Evolutionary conservation across 257 asterid species (phyloP).

Genomic region (Przewalskia tangutica): DNA sequence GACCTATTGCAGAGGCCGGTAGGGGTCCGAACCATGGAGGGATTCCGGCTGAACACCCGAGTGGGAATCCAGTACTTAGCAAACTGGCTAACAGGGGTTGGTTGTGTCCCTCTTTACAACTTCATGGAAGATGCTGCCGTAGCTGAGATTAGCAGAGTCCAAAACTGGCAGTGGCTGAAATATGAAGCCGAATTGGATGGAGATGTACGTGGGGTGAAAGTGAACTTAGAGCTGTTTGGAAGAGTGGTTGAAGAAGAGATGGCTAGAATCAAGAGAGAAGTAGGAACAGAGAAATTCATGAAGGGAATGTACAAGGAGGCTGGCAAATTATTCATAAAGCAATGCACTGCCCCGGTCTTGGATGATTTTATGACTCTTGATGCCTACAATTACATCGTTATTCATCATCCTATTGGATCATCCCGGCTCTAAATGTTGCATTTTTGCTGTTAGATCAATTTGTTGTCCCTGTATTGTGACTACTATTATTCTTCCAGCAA

Average conservation of each 20-base stretch:
- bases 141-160: slow-evolving; percentile 95
- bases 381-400: slow-evolving; percentile 65
- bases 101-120: slow-evolving; percentile 88
- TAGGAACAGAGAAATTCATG: slow-evolving; percentile 59
- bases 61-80: slow-evolving; percentile 91
- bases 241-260: slow-evolving; percentile 84
- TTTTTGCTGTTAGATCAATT: neutral
- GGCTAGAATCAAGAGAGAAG: slow-evolving; percentile 76
- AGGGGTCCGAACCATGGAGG: slow-evolving; percentile 77
- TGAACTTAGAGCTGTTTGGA: slow-evolving; percentile 59
- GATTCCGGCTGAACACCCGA: slow-evolving; percentile 78
- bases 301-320: slow-evolving; percentile 78
- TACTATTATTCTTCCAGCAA: neutral
- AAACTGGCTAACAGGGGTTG: slow-evolving; percentile 83
- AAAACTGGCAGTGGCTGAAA: slow-evolving; percentile 94
- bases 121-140: slow-evolving; percentile 97
- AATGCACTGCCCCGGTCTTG: slow-evolving; percentile 47
- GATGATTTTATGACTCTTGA: slow-evolving; percentile 85
- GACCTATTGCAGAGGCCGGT: slow-evolving; percentile 65
- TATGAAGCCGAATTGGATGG: slow-evolving; percentile 73
- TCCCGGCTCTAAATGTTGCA: slow-evolving; percentile 37
- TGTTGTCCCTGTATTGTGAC: neutral
- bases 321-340: slow-evolving; percentile 61
- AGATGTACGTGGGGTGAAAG: slow-evolving; percentile 68
- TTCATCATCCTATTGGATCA: slow-evolving; percentile 48